Evolutionary conservation across 441 rosid genomes (phyloP).

Genomic region (Mallotus japonicus): DNA sequence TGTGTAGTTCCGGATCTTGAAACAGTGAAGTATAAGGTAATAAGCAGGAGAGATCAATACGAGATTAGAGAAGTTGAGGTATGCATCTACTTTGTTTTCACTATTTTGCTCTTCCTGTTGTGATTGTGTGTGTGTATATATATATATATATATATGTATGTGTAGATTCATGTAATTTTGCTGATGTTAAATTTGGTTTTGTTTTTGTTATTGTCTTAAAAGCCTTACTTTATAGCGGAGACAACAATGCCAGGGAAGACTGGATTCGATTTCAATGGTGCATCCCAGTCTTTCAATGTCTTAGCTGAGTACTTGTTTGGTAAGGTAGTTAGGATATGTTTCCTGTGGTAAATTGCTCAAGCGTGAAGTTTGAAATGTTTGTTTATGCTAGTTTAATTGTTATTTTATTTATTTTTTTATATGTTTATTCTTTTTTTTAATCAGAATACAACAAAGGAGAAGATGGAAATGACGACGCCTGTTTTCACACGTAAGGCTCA

Average conservation of each 20-base stretch:
- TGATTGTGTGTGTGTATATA: neutral
- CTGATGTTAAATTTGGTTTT: neutral
- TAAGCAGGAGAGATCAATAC: conserved; percentile 51
- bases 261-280: conserved; percentile 73
- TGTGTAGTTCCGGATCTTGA: conserved; percentile 79
- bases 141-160: too few relatives aligned
- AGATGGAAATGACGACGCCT: conserved; percentile 92
- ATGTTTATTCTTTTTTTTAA: conserved; percentile 7
- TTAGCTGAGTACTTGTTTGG: conserved; percentile 94
- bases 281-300: conserved; percentile 79
- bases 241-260: conserved; percentile 71
- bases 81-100: neutral
- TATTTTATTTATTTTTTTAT: neutral
- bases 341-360: neutral
- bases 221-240: conserved; percentile 86
- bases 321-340: conserved; percentile 51
- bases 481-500: conserved; percentile 61
- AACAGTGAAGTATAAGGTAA: conserved; percentile 60
- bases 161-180: neutral
- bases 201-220: conserved; percentile 16
- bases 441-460: conserved; percentile 60
- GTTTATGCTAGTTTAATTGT: conserved; percentile 10
- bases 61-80: conserved; percentile 94
- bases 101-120: neutral
- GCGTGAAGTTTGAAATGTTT: neutral